phyloP scores from a whole-genome alignment of 805 yeast species.

The Candida krabiensis region DNA sequence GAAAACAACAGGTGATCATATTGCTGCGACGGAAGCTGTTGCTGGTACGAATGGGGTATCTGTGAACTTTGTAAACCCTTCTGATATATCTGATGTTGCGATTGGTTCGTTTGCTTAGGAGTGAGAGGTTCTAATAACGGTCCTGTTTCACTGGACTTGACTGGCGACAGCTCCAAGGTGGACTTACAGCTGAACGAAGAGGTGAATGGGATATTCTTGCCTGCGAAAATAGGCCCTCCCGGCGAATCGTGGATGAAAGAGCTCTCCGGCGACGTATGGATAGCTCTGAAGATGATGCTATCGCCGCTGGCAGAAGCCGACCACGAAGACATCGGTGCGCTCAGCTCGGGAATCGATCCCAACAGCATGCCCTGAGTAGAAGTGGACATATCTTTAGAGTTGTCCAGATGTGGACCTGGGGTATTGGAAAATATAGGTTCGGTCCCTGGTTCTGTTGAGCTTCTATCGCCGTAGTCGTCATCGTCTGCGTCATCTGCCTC shows the following conservation, averaged over 20 bases:
- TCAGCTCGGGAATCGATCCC: conserved; percentile 35
- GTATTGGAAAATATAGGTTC: not conserved
- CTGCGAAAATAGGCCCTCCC: conserved; percentile 25
- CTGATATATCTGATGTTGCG: conserved; percentile 14
- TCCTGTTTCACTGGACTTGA: conserved; percentile 58
- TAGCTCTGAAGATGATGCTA: conserved; percentile 26
- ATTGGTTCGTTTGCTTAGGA: conserved; percentile 37
- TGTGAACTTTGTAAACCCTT: conserved; percentile 13
- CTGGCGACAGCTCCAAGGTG: conserved; percentile 62
- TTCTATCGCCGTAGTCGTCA: conserved; percentile 6
- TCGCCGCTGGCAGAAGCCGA: conserved; percentile 42
- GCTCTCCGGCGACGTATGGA: conserved; percentile 39
- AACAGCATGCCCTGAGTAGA: conserved; percentile 6
- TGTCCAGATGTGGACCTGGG: conserved; percentile 1
- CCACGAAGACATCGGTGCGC: conserved; percentile 42
- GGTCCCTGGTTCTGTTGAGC: conserved; percentile 1
- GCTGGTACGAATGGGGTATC: conserved; percentile 2
- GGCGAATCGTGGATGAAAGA: conserved; percentile 25
- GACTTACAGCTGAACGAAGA: conserved; percentile 68
- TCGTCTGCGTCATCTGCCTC: conserved; percentile 15
- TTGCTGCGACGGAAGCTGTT: conserved; percentile 7
- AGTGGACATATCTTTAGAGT: not conserved
- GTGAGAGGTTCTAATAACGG: conserved; percentile 66
- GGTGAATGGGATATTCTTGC: conserved; percentile 50
- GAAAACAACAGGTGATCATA: conserved; percentile 13